Percentiles rank a stretch among this genome's conserved stretches.
Evolutionary conservation across 2,329 filamentous ascomycete species (phyloP).

Genomic region (Fusarium heterosporum): DNA sequence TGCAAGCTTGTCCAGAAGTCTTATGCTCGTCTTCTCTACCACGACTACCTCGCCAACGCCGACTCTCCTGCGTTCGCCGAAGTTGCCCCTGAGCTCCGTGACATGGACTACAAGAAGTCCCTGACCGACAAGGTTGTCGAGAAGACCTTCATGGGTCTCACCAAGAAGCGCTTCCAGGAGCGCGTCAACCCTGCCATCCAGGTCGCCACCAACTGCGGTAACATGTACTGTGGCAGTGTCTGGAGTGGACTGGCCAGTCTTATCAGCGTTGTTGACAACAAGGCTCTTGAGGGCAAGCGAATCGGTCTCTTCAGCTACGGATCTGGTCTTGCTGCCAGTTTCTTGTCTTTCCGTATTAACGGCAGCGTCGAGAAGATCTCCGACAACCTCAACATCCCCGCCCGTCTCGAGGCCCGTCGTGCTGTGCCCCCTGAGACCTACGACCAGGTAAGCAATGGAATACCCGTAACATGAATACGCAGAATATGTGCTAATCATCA

Average conservation of each 20-base stretch:
- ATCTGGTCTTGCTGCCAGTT: conserved; percentile 77
- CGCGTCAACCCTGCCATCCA: conserved; percentile 79
- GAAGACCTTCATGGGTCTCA: conserved; percentile 86
- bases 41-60: conserved; percentile 82
- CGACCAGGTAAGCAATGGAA: conserved; percentile 70
- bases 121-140: conserved; percentile 84
- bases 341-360: conserved; percentile 78
- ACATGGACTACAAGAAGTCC: conserved; percentile 83
- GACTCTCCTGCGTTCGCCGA: conserved; percentile 76
- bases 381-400: conserved; percentile 76
- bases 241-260: conserved; percentile 81
- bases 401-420: conserved; percentile 73
- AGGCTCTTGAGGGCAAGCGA: conserved; percentile 76
- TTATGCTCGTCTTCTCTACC: conserved; percentile 85
- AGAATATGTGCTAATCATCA: conserved; percentile 38
- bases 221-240: conserved; percentile 78
- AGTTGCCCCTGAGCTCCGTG: conserved; percentile 79
- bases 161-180: conserved; percentile 86
- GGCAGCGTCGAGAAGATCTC: conserved; percentile 76
- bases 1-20: conserved; percentile 91
- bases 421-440: conserved; percentile 78
- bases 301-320: conserved; percentile 84
- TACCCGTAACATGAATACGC: neutral
- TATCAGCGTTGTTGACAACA: conserved; percentile 71
- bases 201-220: conserved; percentile 80